phyloP scores from a whole-genome alignment of 2,329 filamentous ascomycete genomes.

The Scedosporium boydii region DNA sequence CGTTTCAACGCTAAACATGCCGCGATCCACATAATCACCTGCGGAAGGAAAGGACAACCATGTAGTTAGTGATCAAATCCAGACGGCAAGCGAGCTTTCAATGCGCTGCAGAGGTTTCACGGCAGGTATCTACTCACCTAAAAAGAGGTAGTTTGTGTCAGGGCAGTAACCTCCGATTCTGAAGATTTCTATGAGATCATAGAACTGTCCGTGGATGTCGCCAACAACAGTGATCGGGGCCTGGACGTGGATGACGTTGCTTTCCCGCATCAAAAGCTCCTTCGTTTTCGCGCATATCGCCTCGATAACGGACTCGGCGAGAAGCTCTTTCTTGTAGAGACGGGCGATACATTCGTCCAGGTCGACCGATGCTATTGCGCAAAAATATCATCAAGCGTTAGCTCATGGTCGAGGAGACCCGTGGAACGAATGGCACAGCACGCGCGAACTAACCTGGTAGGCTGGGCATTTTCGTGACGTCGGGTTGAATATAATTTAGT shows the following conservation, averaged over 20 bases:
- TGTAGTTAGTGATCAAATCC: not conserved
- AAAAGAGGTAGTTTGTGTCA: constrained; percentile 95
- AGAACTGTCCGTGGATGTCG: constrained; percentile 98
- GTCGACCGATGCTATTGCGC: constrained; percentile 72
- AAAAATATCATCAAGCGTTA: not conserved
- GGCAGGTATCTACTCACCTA: constrained; percentile 47
- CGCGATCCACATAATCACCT: constrained; percentile 97
- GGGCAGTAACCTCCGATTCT: constrained; percentile 96
- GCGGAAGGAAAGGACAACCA: constrained; percentile 7
- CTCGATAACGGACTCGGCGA: constrained; percentile 96
- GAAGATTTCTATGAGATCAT: constrained; percentile 98
- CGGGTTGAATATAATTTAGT: constrained; percentile 4
- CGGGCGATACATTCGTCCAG: constrained; percentile 97
- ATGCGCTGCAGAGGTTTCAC: not conserved
- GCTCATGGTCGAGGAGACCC: not conserved
- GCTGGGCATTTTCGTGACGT: constrained; percentile 41
- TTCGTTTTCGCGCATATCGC: constrained; percentile 99
- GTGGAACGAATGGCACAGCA: constrained; percentile 5
- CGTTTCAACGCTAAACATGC: constrained; percentile 97
- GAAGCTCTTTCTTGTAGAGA: constrained; percentile 91
- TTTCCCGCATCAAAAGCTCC: constrained; percentile 98
- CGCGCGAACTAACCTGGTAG: constrained; percentile 39
- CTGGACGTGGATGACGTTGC: constrained; percentile 95
- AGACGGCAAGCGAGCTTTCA: not conserved
- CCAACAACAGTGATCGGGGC: constrained; percentile 95